These are phyloP conservation scores for Trametes coccinea DNA, from an alignment of 768 basidiomycete species.

Conservation along the genomic window DNA sequence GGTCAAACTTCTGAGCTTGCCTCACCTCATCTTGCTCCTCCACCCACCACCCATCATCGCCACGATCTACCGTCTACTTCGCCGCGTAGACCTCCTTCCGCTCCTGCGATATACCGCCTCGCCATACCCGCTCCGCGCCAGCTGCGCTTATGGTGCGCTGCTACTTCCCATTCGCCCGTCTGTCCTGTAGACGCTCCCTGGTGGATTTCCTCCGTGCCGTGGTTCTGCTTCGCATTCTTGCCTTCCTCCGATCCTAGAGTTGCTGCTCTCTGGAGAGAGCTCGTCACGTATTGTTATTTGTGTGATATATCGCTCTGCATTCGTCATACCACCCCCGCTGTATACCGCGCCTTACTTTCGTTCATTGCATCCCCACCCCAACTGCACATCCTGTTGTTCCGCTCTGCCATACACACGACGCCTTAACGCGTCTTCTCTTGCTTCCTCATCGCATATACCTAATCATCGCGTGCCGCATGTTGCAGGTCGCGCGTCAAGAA, in stretches of 20 bases:
- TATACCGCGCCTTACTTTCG: slow-evolving; percentile 4
- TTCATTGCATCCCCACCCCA: background rate
- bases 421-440: background rate
- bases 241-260: background rate
- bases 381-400: background rate
- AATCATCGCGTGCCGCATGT: background rate
- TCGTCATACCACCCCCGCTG: slow-evolving; percentile 5
- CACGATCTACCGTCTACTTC: background rate
- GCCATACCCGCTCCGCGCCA: slow-evolving; percentile 5
- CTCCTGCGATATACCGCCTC: background rate
- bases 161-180: background rate
- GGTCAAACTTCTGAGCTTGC: slow-evolving; percentile 60
- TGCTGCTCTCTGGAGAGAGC: background rate
- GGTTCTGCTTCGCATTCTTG: background rate
- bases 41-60: background rate
- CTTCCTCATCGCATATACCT: background rate
- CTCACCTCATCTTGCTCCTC: too few species aligned
- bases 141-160: slow-evolving; percentile 6
- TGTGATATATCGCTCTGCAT: slow-evolving; percentile 11
- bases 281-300: background rate
- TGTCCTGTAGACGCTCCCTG: slow-evolving; percentile 17
- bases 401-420: background rate
- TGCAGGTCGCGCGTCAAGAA: background rate
- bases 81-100: background rate
- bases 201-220: slow-evolving; percentile 15